These are phyloP conservation scores for Aspergillus sp. DNA, from an alignment of 2,329 filamentous ascomycete genomes.

Conservation along the genomic window DNA sequence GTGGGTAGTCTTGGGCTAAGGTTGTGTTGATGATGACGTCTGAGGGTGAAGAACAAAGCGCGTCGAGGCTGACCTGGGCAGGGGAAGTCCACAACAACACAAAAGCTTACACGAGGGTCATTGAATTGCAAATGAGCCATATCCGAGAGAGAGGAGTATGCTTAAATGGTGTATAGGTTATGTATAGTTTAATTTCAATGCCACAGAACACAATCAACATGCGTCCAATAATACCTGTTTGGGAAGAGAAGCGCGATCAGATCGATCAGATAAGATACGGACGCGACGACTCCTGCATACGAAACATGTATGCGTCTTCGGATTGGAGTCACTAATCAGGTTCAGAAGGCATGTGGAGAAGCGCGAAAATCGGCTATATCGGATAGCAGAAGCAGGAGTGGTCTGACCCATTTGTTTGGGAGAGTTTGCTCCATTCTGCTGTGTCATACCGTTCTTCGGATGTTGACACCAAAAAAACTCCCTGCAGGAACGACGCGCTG, in stretches of 20 bases:
- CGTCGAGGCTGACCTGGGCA: not conserved
- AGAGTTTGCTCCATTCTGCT: not conserved
- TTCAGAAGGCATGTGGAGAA: not conserved
- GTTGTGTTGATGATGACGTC: not conserved
- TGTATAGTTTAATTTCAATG: too few species aligned
- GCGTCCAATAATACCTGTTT: not conserved
- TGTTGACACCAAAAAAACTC: constrained; percentile 4
- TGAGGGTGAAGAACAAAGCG: not conserved
- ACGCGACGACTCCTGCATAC: not conserved
- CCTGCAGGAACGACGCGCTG: constrained; percentile 5
- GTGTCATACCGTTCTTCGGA: not conserved
- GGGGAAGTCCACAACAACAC: not conserved
- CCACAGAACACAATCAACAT: not conserved
- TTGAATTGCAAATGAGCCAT: not conserved
- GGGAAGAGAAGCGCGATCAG: not conserved
- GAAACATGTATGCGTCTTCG: too few species aligned
- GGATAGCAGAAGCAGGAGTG: constrained; percentile 14
- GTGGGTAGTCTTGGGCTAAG: not conserved
- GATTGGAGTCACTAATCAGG: not conserved
- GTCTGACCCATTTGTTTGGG: constrained; percentile 13
- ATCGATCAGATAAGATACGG: constrained; percentile 16
- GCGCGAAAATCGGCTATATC: constrained; percentile 10
- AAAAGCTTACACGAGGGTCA: not conserved
- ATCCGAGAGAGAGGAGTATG: not conserved
- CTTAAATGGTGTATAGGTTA: not conserved